Evolutionary conservation across 768 basidiomycete species (phyloP).

Genomic region (Lactarius quietus): DNA sequence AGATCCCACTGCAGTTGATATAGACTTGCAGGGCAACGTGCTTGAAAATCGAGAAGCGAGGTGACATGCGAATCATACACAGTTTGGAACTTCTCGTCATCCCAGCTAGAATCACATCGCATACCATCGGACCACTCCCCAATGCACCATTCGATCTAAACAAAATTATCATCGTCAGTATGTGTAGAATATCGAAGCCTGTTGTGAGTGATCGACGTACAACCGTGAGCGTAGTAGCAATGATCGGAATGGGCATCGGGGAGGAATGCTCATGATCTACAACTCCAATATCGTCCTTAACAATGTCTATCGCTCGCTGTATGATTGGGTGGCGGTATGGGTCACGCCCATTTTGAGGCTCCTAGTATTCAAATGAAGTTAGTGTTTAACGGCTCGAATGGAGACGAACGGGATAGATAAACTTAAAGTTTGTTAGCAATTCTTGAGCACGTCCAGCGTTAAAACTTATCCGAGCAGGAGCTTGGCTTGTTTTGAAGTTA

Average conservation of each 20-base stretch:
- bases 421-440: constrained; percentile 10
- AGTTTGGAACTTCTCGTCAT: not conserved
- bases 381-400: not conserved
- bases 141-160: constrained; percentile 1
- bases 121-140: constrained; percentile 1
- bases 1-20: constrained; percentile 6
- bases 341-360: not conserved
- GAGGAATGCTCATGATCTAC: not conserved
- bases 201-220: not conserved
- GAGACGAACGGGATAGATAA: constrained; percentile 10
- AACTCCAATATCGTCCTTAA: constrained; percentile 2
- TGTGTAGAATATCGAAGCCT: too few relatives aligned
- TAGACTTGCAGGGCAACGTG: not conserved
- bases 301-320: constrained; percentile 2
- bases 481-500: constrained; percentile 4
- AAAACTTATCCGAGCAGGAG: not conserved
- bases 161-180: not conserved
- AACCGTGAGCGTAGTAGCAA: constrained; percentile 5
- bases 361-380: not conserved
- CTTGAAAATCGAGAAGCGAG: not conserved
- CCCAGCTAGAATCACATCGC: not conserved
- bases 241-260: not conserved
- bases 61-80: not conserved
- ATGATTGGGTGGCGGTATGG: constrained; percentile 12
- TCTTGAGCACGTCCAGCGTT: constrained; percentile 4